These are phyloP conservation scores for Wickerhamomyces strasburgensis DNA, from an alignment of 805 yeast species.

Conservation along the genomic window DNA sequence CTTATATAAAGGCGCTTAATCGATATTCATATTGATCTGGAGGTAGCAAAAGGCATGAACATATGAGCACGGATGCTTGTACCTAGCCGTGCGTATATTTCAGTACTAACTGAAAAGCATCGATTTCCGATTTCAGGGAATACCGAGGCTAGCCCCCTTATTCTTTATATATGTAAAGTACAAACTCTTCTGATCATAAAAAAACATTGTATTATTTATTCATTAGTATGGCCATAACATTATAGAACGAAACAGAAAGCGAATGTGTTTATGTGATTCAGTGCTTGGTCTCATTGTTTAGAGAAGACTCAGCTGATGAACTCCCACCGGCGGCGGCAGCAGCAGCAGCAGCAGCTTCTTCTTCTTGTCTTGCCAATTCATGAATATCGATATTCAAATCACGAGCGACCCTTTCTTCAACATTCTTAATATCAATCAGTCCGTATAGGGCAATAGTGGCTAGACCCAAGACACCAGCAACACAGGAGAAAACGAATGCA, in stretches of 20 bases:
- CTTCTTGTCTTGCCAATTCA: slow-evolving; percentile 4
- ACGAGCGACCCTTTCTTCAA: slow-evolving; percentile 51
- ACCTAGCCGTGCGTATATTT: background rate
- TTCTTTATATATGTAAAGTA: too few species aligned
- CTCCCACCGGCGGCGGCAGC: too few species aligned
- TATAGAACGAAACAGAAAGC: too few species aligned
- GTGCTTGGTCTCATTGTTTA: too few species aligned
- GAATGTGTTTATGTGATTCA: too few species aligned
- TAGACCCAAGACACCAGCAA: slow-evolving; percentile 83
- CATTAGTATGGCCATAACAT: too few species aligned
- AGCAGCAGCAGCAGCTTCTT: slow-evolving; percentile 7
- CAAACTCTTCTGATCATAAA: too few species aligned
- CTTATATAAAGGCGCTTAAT: too few species aligned
- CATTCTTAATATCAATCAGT: slow-evolving; percentile 69
- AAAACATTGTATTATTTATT: too few species aligned
- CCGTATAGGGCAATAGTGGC: slow-evolving; percentile 78
- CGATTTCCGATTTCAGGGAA: too few species aligned
- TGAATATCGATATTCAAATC: slow-evolving; percentile 18
- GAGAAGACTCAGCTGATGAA: background rate
- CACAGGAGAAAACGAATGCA: slow-evolving; percentile 84
- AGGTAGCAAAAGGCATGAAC: background rate
- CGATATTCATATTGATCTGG: too few species aligned
- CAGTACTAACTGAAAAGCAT: background rate
- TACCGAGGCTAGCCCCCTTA: too few species aligned
- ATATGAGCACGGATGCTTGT: background rate